Conservation (phyloP, 495 filamentous ascomycete genomes). For the Annulohypoxylon maeteangense region DNA sequence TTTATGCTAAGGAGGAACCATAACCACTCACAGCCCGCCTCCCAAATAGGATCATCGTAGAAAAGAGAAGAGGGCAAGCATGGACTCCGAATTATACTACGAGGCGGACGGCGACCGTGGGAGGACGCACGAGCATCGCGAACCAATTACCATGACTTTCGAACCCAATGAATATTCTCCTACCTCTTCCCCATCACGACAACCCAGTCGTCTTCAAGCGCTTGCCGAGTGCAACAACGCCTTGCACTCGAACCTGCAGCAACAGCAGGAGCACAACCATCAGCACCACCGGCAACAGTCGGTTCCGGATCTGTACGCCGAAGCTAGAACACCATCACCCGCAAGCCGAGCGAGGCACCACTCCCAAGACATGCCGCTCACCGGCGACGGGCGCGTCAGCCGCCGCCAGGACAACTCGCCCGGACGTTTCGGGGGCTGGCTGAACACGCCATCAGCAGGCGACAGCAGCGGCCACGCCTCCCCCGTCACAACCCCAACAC, state of each 20-base stretch:
- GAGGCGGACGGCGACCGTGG: slow-evolving; percentile 13
- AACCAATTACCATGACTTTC: slow-evolving; percentile 34
- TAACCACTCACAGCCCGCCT: slow-evolving; percentile 21
- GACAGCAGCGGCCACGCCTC: slow-evolving; percentile 38
- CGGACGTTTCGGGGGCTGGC: slow-evolving; percentile 48
- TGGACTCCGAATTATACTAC: slow-evolving; percentile 18
- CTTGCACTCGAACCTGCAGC: slow-evolving; percentile 35
- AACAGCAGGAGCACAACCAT: neutral
- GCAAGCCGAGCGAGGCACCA: slow-evolving; percentile 42
- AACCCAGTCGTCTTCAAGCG: slow-evolving; percentile 15
- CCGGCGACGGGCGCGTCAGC: slow-evolving; percentile 51
- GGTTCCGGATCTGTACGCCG: slow-evolving; percentile 46
- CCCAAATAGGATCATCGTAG: slow-evolving; percentile 12
- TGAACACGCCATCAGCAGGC: slow-evolving; percentile 41
- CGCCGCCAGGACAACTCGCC: slow-evolving; percentile 45
- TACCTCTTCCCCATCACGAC: slow-evolving; percentile 15
- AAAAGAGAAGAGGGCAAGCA: slow-evolving; percentile 25
- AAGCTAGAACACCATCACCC: slow-evolving; percentile 39
- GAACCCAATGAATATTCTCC: slow-evolving; percentile 21
- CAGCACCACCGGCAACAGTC: slow-evolving; percentile 57
- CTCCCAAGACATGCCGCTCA: slow-evolving; percentile 57
- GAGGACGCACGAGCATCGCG: slow-evolving; percentile 22
- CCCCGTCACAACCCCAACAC: slow-evolving; percentile 49
- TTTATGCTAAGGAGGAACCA: slow-evolving; percentile 57
- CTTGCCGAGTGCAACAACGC: slow-evolving; percentile 45